Conservation (phyloP, 2,329 filamentous ascomycete genomes). For the Beauveria varroae region DNA sequence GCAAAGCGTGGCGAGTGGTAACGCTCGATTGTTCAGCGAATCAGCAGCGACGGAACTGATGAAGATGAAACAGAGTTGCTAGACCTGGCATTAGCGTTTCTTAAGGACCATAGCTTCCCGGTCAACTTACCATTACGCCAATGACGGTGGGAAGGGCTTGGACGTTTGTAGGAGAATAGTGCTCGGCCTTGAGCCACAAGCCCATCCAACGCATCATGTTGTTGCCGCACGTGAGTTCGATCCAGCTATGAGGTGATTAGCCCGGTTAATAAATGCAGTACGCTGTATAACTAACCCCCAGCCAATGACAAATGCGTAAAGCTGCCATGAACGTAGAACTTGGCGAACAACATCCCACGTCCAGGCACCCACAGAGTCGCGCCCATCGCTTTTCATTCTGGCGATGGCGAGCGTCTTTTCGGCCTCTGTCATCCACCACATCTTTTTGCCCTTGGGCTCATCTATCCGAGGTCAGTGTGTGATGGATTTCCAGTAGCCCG, state of each 20-base stretch:
- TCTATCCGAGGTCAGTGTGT: not conserved
- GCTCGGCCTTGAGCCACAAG: constrained; percentile 7
- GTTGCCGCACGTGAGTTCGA: constrained; percentile 11
- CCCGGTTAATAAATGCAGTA: no score
- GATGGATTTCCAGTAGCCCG: not conserved
- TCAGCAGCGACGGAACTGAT: constrained; percentile 9
- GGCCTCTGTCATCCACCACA: constrained; percentile 13
- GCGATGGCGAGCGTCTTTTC: not conserved
- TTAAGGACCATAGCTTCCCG: no score
- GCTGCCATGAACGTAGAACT: constrained; percentile 10
- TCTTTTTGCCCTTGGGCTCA: constrained; percentile 10
- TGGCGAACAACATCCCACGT: constrained; percentile 5
- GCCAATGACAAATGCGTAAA: constrained; percentile 13
- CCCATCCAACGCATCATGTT: constrained; percentile 12
- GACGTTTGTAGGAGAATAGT: not conserved
- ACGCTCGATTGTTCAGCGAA: constrained; percentile 8
- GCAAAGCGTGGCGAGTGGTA: constrained; percentile 5
- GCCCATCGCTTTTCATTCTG: constrained; percentile 8
- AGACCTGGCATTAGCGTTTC: not conserved
- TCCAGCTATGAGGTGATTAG: not conserved
- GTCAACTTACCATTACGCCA: not conserved
- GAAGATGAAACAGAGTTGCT: constrained; percentile 12
- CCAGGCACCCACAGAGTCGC: constrained; percentile 8
- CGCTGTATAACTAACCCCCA: not conserved
- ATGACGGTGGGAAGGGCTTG: constrained; percentile 7